Evolutionary conservation across 352 stramenopile genomes (phyloP), one percentile per base, ranked within the genome.

Genomic region (Thalassiosira livingstoniorum): DNA sequence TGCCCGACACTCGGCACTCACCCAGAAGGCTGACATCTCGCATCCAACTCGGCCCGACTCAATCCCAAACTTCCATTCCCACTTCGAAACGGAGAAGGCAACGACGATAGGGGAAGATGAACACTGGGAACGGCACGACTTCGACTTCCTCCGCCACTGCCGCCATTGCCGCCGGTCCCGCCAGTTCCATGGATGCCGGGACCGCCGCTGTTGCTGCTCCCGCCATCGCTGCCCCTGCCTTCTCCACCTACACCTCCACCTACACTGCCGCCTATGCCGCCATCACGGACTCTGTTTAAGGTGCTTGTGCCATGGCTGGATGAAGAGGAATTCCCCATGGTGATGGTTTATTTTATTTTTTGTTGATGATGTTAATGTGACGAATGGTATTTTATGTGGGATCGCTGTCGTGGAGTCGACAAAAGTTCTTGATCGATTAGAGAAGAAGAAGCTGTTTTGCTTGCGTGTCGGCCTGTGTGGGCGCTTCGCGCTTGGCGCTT

Each of bases 1-100:
- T 37, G 75, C 15, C 32, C 58, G 47, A 35, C 29, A 37, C 29
- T 42, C 23, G 23, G 13, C 29, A 90, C 88, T 83, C 70, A 93
- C 88, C 88, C 88, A 34, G 76, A 88, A 31, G 86, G 84, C 77
- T 88, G 64, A 66, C 86, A 92, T 37, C 82, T 54, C 57, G 83
- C 77, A 63, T 93, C 88, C 63, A 93, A 71, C 66, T 93, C 88
- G 1, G 72, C 55, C 27, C 73, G 66, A 23, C 35, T 84, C 45
- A 93, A 78, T 51, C 84, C 84, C 42, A 93, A 78, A 43, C 62
- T 75, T 23, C 75, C 74, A 25, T 15, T 64, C 5, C 65, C 75
- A 32, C 75, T 80, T 32, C 75, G 35, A 47, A 87, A 78, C 25
- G 80, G 35, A 15, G 39, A 62, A 0, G 69, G 58, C n/a, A 82